phyloP scores from a whole-genome alignment of 805 yeast species.

The Isabelozyma pseudorhagii region DNA sequence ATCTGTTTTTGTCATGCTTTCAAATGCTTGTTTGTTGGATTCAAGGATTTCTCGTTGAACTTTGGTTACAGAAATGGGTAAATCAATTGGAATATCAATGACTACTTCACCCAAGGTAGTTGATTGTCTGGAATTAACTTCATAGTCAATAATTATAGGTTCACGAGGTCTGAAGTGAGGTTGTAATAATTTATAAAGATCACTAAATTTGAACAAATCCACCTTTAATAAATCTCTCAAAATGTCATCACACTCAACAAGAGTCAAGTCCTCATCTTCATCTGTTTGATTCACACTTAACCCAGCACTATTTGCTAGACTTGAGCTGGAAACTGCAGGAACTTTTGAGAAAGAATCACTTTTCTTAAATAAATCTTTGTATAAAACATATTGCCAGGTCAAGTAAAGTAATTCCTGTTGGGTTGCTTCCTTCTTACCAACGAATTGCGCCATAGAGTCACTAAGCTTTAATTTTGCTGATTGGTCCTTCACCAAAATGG shows the following conservation, averaged over 20 bases:
- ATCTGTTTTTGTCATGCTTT: conserved; percentile 42
- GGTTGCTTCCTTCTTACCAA: conserved; percentile 76
- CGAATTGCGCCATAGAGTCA: conserved; percentile 59
- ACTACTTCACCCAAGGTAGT: conserved; percentile 78
- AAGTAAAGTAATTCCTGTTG: conserved; percentile 82
- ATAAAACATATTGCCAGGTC: conserved; percentile 75
- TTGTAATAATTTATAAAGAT: conserved; percentile 64
- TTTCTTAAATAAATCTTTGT: conserved; percentile 51
- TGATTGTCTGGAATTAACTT: conserved; percentile 71
- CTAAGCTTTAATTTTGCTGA: conserved; percentile 66
- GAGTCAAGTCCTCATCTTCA: conserved; percentile 30
- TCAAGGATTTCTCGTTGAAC: conserved; percentile 37
- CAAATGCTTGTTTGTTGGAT: conserved; percentile 36
- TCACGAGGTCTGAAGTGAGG: conserved; percentile 75
- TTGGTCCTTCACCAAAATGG: conserved; percentile 69
- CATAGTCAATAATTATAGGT: conserved; percentile 76
- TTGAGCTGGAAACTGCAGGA: conserved; percentile 35
- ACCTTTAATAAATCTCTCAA: conserved; percentile 44
- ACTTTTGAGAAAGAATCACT: conserved; percentile 28
- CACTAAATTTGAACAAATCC: conserved; percentile 62
- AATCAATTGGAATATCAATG: conserved; percentile 59
- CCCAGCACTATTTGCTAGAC: conserved; percentile 11
- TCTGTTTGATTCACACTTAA: conserved; percentile 11
- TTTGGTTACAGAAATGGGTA: conserved; percentile 35
- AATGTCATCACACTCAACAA: conserved; percentile 42